Base-by-base conservation (phyloP, 306 rosid genomes). In the Psophocarpus tetragonolobus region DNA sequence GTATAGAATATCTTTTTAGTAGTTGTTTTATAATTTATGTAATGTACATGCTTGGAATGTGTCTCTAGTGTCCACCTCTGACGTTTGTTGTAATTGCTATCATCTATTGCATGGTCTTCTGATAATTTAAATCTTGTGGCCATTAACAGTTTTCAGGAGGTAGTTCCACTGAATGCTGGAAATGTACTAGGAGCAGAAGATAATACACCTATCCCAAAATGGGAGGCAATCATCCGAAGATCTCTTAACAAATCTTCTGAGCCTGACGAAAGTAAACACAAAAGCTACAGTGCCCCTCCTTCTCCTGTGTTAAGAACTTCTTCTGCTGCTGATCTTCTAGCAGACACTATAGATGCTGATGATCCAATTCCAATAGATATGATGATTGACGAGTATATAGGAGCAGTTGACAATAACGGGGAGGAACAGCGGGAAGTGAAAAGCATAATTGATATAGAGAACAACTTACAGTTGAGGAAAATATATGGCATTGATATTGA, bases 111-210 rank as follows among this genome's bases (percentile, higher is more conserved):
- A 39, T 61, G 77, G 51, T 86, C 62, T 73, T 75, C 74, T 44
- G 62, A 74, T 36, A 36, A 71, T 58, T 42, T n/a, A 26, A 54
- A 2, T 39, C 13, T 77, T 68, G 48, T 30, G 47, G 35, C 29
- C 14, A 61, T 72, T 82, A 38, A 66, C 88, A 95, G 99, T 75
- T 91, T 95, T 58, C 99, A 95, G 79, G 99, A 95, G 84, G 92
- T 95, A 13, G 97, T 95, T 78, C 99, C 99, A 81, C 84, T 95
- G 80, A 95, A 81, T 82, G 99, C 99, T 20, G 99, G 96, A 68
- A 95, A 95, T 64, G 97, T 95, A 26, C 61, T 95, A 3, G 99
- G 99, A 81, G 97, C 97, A 54, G 99, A 95, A 62, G 97, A 95
- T 76, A 89, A 78, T 54, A 80, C 81, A 36, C 97, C 99, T 0